Base-by-base conservation (phyloP, 1,139 yeast genomes). In the Tardiomyces blankii region DNA sequence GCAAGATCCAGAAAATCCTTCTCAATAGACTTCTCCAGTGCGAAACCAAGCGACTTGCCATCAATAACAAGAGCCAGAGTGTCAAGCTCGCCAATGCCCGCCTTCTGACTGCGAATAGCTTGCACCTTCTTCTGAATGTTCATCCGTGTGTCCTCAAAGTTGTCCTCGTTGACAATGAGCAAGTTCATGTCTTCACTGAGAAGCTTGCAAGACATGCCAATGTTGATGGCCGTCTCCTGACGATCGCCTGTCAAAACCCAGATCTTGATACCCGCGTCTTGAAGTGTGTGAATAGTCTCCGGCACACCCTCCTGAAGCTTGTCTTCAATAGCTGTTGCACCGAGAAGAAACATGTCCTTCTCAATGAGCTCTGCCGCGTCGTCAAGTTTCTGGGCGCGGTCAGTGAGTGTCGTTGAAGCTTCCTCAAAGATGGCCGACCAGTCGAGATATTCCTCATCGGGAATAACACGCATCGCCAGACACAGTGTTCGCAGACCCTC, bases 201-300 rank as follows among this genome's bases (percentile, higher is more conserved):
- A 45, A 93, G 71, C 58, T 86, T 87, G 70, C 98, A 93, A 55
- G 95, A 85, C 96, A 91, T 88, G 51, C 98, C 99, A 61, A 93
- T 91, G 61, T 93, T 93, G 52, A 93, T 85, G 1, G 98, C 99
- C n/a, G 99, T 93, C 65, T 93, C 99, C 63, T 91, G 98, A 60
- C 96, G 77, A 62, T 93, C 99, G 55, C 99, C 99, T 9, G 99
- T 93, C 48, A 93, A 72, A 30, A 93, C 96, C 99, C 98, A 93
- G 19, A 93, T 77, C 62, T 88, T 91, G 55, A 93, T 88, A 14
- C 97, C 97, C 0, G 99, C 99, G 48, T 84, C 86, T 63, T 91
- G 98, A 48, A 93, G 72, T 3, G 95, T 85, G 53, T 86, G 91
- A 49, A 93, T 93, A 1, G 98, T 88, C 55, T 93, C 98, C 1